phyloP scores from a whole-genome alignment of 1,139 yeast genomes.

The Scheffersomyces segobiensis region DNA sequence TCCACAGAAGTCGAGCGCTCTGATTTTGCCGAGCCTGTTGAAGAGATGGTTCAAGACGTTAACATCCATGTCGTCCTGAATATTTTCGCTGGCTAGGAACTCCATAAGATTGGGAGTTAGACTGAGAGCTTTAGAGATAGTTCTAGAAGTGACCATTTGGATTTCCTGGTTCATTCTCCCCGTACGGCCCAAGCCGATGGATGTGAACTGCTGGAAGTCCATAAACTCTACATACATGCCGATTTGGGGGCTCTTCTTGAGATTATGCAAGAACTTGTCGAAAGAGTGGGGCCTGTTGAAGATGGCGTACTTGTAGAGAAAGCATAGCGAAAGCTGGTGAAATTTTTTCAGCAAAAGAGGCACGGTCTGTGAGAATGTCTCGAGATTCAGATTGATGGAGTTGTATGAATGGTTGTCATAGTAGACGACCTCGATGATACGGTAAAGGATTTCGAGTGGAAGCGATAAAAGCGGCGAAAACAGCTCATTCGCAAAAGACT shows the following conservation, averaged over 20 bases:
- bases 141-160: slow-evolving; percentile 80
- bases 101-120: slow-evolving; percentile 71
- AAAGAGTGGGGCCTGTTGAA: slow-evolving; percentile 84
- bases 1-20: slow-evolving; percentile 86
- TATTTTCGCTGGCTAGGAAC: slow-evolving; percentile 81
- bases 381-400: slow-evolving; percentile 45
- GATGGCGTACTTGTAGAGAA: slow-evolving; percentile 65
- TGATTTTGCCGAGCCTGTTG: slow-evolving; percentile 58
- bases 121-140: slow-evolving; percentile 62
- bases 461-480: slow-evolving; percentile 32
- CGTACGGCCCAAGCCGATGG: slow-evolving; percentile 87
- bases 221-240: slow-evolving; percentile 74
- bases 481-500: slow-evolving; percentile 3
- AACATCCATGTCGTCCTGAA: slow-evolving; percentile 78
- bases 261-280: slow-evolving; percentile 64
- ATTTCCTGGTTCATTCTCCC: slow-evolving; percentile 88
- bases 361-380: slow-evolving; percentile 41
- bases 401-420: slow-evolving; percentile 36
- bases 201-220: slow-evolving; percentile 87
- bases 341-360: slow-evolving; percentile 39
- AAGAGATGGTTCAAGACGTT: slow-evolving; percentile 60
- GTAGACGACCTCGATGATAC: slow-evolving; percentile 46
- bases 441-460: slow-evolving; percentile 45
- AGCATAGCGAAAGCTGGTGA: slow-evolving; percentile 30
- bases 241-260: slow-evolving; percentile 48